Percentiles rank a stretch among this genome's conserved stretches.
Evolutionary conservation across 75 land plant genomes (phyloP).

Genomic region (Sequoia sempervirens): DNA sequence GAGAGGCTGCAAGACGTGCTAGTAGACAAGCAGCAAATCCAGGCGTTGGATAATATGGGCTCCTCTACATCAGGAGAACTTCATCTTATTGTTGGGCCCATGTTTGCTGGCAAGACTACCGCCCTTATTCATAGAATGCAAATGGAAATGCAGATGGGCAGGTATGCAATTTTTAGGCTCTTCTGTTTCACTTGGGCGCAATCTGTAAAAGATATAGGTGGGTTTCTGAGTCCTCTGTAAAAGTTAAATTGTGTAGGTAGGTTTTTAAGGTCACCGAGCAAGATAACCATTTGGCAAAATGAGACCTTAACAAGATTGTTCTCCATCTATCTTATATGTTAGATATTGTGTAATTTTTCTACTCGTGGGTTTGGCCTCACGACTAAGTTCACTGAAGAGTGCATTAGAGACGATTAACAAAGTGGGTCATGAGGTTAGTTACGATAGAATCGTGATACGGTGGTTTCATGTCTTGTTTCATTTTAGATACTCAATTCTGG

Average conservation of each 20-base stretch:
- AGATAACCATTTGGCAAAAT: not conserved
- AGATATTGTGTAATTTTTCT: not conserved
- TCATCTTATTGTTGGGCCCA: constrained; percentile 89
- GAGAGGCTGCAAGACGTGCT: not conserved
- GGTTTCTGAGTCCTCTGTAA: not conserved
- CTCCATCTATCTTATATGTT: not conserved
- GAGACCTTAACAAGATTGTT: not conserved
- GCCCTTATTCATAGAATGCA: constrained; percentile 62
- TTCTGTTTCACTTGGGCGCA: not conserved
- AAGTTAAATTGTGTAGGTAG: not conserved
- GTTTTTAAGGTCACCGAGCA: no score
- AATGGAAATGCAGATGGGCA: constrained; percentile 48
- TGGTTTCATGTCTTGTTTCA: not conserved
- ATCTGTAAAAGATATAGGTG: not conserved
- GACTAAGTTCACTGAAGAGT: not conserved
- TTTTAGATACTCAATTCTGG: not conserved
- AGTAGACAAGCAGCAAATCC: not conserved
- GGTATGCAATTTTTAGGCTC: constrained; percentile 31
- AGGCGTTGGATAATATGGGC: constrained; percentile 2
- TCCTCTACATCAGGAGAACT: constrained; percentile 45
- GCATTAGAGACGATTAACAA: not conserved
- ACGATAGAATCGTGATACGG: not conserved
- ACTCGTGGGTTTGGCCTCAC: not conserved
- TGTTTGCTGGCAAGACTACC: constrained; percentile 99
- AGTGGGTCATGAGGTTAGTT: not conserved